A percentile compares a stretch with the other conserved stretches of the same genome.
Evolutionary conservation across 2,329 filamentous ascomycete genomes (phyloP).

Genomic region (Fusarium dimerum): DNA sequence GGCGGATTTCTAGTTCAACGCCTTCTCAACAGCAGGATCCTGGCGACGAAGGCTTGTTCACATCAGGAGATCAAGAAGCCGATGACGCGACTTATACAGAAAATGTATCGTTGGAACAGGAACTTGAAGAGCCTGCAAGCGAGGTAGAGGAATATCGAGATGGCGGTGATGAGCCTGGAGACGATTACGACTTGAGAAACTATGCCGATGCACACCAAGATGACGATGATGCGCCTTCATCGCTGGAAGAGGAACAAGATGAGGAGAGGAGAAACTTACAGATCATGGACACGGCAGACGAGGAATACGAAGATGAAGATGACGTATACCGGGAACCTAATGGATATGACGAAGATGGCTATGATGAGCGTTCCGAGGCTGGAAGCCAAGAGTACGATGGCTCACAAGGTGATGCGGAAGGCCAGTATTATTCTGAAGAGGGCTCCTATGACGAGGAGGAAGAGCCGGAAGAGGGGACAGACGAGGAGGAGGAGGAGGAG

Average conservation of each 20-base stretch:
- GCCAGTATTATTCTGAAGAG: conserved; percentile 30
- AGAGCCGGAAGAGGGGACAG: conserved; percentile 14
- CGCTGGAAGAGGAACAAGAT: conserved; percentile 29
- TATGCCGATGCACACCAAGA: conserved; percentile 35
- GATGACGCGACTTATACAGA: conserved; percentile 1
- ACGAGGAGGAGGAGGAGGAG: conserved; percentile 22
- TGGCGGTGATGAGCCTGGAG: conserved; percentile 31
- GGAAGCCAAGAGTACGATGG: conserved; percentile 23
- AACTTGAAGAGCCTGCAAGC: conserved; percentile 12
- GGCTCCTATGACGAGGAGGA: conserved; percentile 27
- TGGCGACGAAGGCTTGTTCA: conserved; percentile 5
- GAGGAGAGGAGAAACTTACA: conserved; percentile 27
- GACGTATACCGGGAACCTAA: conserved; percentile 22
- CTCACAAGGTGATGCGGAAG: conserved; percentile 33
- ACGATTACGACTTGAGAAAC: conserved; percentile 37
- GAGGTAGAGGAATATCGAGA: conserved; percentile 27
- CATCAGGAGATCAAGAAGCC: conserved; percentile 7
- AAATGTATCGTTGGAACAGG: conserved; percentile 8
- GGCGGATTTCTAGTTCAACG: conserved; percentile 27
- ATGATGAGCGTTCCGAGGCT: conserved; percentile 19
- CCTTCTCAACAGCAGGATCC: conserved; percentile 13
- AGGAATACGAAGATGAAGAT: conserved; percentile 30
- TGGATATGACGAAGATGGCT: conserved; percentile 28
- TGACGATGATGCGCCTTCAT: conserved; percentile 35
- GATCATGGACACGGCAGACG: conserved; percentile 22